Evolutionary conservation across 2,329 filamentous ascomycete species (phyloP), one percentile per base, ranked within the genome.

Genomic region (Rosellinia necatrix): DNA sequence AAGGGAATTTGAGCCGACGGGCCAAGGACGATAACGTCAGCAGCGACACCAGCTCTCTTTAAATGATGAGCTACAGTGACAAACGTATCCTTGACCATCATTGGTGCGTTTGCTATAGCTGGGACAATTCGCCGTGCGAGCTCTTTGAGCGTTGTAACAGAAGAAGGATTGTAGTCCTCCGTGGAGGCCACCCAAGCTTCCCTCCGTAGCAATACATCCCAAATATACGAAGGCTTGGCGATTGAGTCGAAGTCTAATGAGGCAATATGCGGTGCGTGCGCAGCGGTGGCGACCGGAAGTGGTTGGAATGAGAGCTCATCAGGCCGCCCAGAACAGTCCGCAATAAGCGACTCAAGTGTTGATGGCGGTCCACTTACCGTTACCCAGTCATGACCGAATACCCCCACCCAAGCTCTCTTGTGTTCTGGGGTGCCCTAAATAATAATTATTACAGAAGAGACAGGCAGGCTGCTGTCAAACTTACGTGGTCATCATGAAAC

Each of bases 341-440:
- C 35, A 21, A 59, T 52, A 17, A 63, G 50, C 38, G 49, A 13
- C 34, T 54, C 34, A 6, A 61, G 27, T 25, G 29, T 58, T 17
- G 58, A 52, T 12, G 58, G 60, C 34, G 60, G 58, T 2, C 53
- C 58, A 35, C 58, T 63, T 30, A 61, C 42, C 2, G 58, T 59
- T 15, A 59, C 49, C 60, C 52, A 59, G 9, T 29, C 44, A 1
- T 43, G 46, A 17, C 55, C 53, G 12, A 59, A n/a, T 2, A 61
- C 55, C 9, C 51, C 49, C 19, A 63, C 49, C 58, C 60, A 63
- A 25, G 52, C 30, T n/a, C 37, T 58, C 40, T 56, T 59, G 47
- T 61, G 52, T 7, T 42, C 17, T 7, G 53, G 47, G 19, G 56
- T 46, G 9, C 47, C 43, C 59, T 61, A 43, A 29, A 37, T 19